phyloP scores from a whole-genome alignment of 768 basidiomycete species.

The Mycena polygramma region DNA sequence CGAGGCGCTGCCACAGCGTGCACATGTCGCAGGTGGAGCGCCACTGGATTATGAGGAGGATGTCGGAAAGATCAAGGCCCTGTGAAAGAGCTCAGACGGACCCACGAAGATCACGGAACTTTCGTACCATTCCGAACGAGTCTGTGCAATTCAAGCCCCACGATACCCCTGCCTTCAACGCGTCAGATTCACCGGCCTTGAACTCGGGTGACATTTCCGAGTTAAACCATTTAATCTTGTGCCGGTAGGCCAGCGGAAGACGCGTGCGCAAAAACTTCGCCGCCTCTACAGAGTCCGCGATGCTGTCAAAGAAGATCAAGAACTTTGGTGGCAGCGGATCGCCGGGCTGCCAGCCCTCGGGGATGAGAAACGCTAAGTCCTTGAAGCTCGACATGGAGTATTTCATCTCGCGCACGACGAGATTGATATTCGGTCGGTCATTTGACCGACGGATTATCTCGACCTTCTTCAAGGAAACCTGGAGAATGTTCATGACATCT shows the following conservation, averaged over 20 bases:
- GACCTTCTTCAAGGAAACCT: constrained; percentile 32
- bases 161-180: constrained; percentile 27
- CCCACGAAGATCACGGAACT: constrained; percentile 4
- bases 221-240: constrained; percentile 43
- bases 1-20: constrained; percentile 46
- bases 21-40: constrained; percentile 36
- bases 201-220: constrained; percentile 38
- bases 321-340: constrained; percentile 35
- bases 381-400: constrained; percentile 28
- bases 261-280: constrained; percentile 28
- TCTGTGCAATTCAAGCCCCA: constrained; percentile 43
- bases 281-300: constrained; percentile 30
- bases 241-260: constrained; percentile 27
- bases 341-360: constrained; percentile 21
- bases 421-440: constrained; percentile 38
- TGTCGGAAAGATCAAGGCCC: constrained; percentile 48
- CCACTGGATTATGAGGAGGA: constrained; percentile 48
- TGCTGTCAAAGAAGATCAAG: constrained; percentile 43
- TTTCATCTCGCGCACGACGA: constrained; percentile 35
- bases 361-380: constrained; percentile 38
- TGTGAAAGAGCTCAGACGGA: constrained; percentile 20
- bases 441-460: constrained; percentile 24
- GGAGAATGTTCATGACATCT: constrained; percentile 40
- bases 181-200: constrained; percentile 23
- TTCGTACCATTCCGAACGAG: constrained; percentile 46